These are phyloP conservation scores for Hypoxylon fragiforme DNA, from an alignment of 495 filamentous ascomycete genomes.

Conservation along the genomic window DNA sequence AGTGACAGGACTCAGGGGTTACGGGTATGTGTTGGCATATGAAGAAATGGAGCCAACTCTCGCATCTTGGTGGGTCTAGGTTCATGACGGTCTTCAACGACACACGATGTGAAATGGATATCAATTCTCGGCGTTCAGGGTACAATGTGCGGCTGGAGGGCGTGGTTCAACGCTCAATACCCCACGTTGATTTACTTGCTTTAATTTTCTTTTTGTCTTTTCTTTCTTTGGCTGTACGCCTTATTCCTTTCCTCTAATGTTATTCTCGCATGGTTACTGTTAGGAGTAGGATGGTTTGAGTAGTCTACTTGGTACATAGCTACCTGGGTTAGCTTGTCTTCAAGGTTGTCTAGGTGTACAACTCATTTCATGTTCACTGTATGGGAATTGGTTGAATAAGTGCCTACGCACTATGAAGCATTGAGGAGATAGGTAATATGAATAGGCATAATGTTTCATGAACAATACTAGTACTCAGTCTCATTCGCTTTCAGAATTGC, in stretches of 20 bases:
- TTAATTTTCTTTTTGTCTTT: not conserved
- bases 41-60: not conserved
- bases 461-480: too few relatives aligned
- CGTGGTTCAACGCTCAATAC: conserved; percentile 24
- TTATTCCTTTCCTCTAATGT: not conserved
- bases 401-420: too few relatives aligned
- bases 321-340: too few relatives aligned
- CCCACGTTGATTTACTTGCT: not conserved
- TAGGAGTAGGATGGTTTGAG: too few relatives aligned
- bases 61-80: not conserved
- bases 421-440: too few relatives aligned
- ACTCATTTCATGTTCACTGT: too few relatives aligned
- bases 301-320: too few relatives aligned
- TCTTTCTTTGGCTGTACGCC: not conserved
- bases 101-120: conserved; percentile 6
- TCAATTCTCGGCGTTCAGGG: conserved; percentile 21
- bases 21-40: not conserved
- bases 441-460: too few relatives aligned
- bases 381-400: too few relatives aligned
- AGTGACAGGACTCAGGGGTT: conserved; percentile 1
- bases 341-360: too few relatives aligned
- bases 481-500: too few relatives aligned
- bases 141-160: conserved; percentile 6
- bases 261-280: too few relatives aligned
- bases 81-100: conserved; percentile 25